A percentile compares a stretch with the other conserved stretches of the same genome.
These are phyloP conservation scores for Penicillium sp. DNA, from an alignment of 2,329 filamentous ascomycete genomes.

Conservation along the genomic window DNA sequence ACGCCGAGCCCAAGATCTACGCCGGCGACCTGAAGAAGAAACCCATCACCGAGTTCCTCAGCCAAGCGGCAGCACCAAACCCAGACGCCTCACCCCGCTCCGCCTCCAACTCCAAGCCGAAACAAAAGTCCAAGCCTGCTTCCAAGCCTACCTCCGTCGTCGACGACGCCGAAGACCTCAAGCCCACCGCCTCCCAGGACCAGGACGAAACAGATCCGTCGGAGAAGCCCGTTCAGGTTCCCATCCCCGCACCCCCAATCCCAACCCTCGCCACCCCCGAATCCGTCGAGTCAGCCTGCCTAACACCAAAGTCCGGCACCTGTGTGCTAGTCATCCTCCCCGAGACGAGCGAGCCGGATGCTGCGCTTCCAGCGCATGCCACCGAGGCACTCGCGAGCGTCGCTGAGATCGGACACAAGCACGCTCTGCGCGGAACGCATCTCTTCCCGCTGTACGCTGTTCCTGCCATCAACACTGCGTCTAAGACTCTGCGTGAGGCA, in stretches of 20 bases:
- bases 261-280: slow-evolving; percentile 55
- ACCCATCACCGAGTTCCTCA: slow-evolving; percentile 70
- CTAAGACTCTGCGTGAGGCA: slow-evolving; percentile 48
- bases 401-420: slow-evolving; percentile 66
- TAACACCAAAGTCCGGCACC: slow-evolving; percentile 66
- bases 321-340: slow-evolving; percentile 72
- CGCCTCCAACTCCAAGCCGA: slow-evolving; percentile 23
- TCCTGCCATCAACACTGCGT: slow-evolving; percentile 52
- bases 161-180: slow-evolving; percentile 28
- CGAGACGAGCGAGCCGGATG: slow-evolving; percentile 42
- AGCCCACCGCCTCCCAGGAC: slow-evolving; percentile 44
- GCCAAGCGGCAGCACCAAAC: slow-evolving; percentile 69
- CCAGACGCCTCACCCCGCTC: slow-evolving; percentile 50
- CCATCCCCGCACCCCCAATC: slow-evolving; percentile 55
- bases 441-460: slow-evolving; percentile 79
- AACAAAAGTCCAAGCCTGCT: slow-evolving; percentile 37
- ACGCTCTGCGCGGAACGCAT: slow-evolving; percentile 56
- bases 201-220: slow-evolving; percentile 24
- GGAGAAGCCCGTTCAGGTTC: slow-evolving; percentile 40
- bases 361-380: slow-evolving; percentile 37
- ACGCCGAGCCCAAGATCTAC: slow-evolving; percentile 62
- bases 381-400: slow-evolving; percentile 55
- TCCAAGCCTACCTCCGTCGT: slow-evolving; percentile 45
- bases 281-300: slow-evolving; percentile 61
- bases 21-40: slow-evolving; percentile 79